These are phyloP conservation scores for Colletotrichum acutatum DNA, from an alignment of 2,329 filamentous ascomycete genomes.

Conservation along the genomic window DNA sequence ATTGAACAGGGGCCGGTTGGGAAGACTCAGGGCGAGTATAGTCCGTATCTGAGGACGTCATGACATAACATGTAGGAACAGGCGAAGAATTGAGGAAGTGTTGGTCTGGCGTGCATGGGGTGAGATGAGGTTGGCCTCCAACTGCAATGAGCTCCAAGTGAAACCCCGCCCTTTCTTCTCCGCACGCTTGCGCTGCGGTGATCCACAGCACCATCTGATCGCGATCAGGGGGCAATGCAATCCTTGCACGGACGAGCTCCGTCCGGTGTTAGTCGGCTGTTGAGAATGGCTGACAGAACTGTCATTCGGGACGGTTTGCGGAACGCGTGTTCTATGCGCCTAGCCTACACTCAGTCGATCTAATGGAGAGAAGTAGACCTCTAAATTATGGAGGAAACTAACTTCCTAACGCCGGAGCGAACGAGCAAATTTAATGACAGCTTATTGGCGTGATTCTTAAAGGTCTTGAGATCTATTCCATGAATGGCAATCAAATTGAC, in stretches of 20 bases:
- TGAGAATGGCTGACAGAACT: no score
- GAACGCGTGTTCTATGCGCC: neutral
- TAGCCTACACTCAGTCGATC: no score
- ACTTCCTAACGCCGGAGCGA: no score
- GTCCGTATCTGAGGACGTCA: constrained; percentile 16
- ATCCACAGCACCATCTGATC: constrained; percentile 14
- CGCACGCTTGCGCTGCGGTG: constrained; percentile 12
- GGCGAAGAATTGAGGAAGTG: neutral
- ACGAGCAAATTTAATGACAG: no score
- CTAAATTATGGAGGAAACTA: no score
- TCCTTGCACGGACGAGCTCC: constrained; percentile 11
- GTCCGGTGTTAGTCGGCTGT: constrained; percentile 15
- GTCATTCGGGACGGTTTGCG: no score
- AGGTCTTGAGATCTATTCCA: no score
- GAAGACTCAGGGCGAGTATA: neutral
- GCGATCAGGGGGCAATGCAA: constrained; percentile 10
- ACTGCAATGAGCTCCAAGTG: constrained; percentile 3
- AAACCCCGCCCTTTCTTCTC: constrained; percentile 24
- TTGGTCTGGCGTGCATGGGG: neutral
- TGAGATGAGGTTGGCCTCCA: constrained; percentile 4
- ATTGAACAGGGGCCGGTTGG: neutral
- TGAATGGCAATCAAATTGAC: no score
- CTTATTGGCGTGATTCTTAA: no score
- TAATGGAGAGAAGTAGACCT: neutral
- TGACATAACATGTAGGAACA: neutral